Percentiles rank a stretch among this genome's conserved stretches.
These are phyloP conservation scores for Lichtheimia corymbifera DNA, from an alignment of 371 early-diverging fungal genomes.

Conservation along the genomic window DNA sequence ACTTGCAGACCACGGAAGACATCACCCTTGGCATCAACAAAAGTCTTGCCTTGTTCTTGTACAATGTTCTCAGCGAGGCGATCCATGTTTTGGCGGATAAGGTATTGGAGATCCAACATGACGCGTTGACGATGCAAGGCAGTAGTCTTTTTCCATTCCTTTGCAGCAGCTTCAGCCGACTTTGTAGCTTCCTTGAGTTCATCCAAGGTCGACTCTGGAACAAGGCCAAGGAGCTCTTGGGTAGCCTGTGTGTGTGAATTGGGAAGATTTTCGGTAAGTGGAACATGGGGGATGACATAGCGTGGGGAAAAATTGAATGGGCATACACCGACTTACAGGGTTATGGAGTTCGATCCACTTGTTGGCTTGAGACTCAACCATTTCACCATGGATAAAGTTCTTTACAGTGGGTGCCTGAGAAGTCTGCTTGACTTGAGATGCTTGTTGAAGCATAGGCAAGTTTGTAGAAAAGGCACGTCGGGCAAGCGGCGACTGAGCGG, in stretches of 20 bases:
- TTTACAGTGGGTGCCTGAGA: slow-evolving; percentile 62
- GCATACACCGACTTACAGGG: slow-evolving; percentile 60
- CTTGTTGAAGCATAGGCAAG: slow-evolving; percentile 40
- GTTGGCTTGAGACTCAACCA: slow-evolving; percentile 83
- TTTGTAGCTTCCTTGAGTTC: slow-evolving; percentile 87
- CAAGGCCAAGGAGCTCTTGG: slow-evolving; percentile 86
- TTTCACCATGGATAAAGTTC: slow-evolving; percentile 91
- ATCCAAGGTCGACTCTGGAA: slow-evolving; percentile 87
- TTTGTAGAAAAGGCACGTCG: slow-evolving; percentile 41
- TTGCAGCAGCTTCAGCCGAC: slow-evolving; percentile 79
- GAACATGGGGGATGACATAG: too few species aligned
- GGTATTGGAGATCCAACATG: slow-evolving; percentile 90
- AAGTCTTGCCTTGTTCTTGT: slow-evolving; percentile 93
- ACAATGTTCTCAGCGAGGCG: slow-evolving; percentile 85
- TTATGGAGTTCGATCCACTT: slow-evolving; percentile 91
- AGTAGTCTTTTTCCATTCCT: slow-evolving; percentile 86
- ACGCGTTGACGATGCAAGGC: slow-evolving; percentile 85
- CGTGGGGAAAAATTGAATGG: too few species aligned
- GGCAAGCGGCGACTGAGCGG: slow-evolving; percentile 9
- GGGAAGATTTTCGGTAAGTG: neutral
- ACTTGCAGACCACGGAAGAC: slow-evolving; percentile 90
- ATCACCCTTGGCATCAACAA: slow-evolving; percentile 92
- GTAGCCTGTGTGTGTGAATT: slow-evolving; percentile 67
- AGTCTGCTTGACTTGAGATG: slow-evolving; percentile 19
- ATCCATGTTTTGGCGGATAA: slow-evolving; percentile 86